Conservation (phyloP, 805 yeast genomes). For the Starmerella sirachaensis region DNA sequence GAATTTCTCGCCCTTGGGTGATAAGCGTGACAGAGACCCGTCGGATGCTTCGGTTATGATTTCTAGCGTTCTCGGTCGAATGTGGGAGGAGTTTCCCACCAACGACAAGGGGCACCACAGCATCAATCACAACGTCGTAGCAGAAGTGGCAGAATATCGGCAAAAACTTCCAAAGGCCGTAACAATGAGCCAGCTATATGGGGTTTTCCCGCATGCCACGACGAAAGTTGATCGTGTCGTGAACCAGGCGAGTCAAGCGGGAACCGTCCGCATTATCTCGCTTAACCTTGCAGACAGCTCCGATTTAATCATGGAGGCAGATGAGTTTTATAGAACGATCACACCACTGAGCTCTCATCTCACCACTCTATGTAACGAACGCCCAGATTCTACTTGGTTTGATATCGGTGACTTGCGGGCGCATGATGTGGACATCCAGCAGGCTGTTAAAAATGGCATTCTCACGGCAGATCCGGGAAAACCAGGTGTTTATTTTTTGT, state of each 20-base stretch:
- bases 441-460: conserved; percentile 26
- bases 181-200: conserved; percentile 28
- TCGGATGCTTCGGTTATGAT: conserved; percentile 22
- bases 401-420: conserved; percentile 20
- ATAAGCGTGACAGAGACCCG: conserved; percentile 17
- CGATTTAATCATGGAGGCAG: conserved; percentile 27
- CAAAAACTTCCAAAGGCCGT: conserved; percentile 26
- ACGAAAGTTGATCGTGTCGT: conserved; percentile 31
- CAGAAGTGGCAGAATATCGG: conserved; percentile 24
- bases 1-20: conserved; percentile 17
- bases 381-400: conserved; percentile 21
- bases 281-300: conserved; percentile 25
- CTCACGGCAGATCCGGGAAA: conserved; percentile 28
- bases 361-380: conserved; percentile 3
- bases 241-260: conserved; percentile 18
- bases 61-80: conserved; percentile 19
- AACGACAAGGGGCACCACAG: conserved; percentile 16
- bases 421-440: conserved; percentile 16
- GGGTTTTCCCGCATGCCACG: conserved; percentile 28
- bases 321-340: conserved; percentile 21
- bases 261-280: conserved; percentile 23
- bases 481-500: conserved; percentile 26
- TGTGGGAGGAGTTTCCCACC: conserved; percentile 28
- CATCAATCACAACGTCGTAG: conserved; percentile 21
- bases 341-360: too few relatives aligned